Evolutionary conservation across 371 early-diverging fungal species (phyloP).

Genomic region (Actinomortierella wolfii): DNA sequence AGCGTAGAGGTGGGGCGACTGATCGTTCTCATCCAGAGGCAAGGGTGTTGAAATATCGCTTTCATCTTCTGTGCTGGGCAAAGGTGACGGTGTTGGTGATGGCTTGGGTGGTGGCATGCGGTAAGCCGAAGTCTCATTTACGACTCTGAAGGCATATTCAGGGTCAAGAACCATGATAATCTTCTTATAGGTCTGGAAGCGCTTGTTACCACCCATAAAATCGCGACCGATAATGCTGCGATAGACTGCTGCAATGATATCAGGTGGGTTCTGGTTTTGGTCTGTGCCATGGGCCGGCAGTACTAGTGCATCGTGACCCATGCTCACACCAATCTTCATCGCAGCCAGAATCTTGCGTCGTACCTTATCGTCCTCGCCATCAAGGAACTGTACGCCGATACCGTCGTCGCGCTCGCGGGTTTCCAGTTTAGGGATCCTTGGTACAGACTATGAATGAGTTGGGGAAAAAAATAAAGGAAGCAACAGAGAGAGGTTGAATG

Average conservation of each 20-base stretch:
- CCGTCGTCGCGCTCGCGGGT: constrained; percentile 41
- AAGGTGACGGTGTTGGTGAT: constrained; percentile 15
- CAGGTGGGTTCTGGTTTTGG: constrained; percentile 31
- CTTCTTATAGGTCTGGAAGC: constrained; percentile 45
- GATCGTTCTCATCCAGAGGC: background rate
- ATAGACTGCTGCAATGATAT: constrained; percentile 42
- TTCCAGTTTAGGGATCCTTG: constrained; percentile 32
- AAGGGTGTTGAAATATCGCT: too few relatives aligned
- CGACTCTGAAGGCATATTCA: constrained; percentile 33
- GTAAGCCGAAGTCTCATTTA: constrained; percentile 42
- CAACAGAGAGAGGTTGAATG: too few relatives aligned
- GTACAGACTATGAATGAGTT: constrained; percentile 17
- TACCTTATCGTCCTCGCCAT: constrained; percentile 38
- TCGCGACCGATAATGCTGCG: constrained; percentile 39
- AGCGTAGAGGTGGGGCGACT: background rate
- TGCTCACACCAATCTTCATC: constrained; percentile 44
- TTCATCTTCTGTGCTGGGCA: constrained; percentile 9
- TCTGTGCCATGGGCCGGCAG: constrained; percentile 43
- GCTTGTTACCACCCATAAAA: constrained; percentile 44
- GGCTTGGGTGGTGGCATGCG: constrained; percentile 15
- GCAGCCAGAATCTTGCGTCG: constrained; percentile 38
- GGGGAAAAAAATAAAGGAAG: too few relatives aligned
- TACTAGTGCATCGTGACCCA: constrained; percentile 44
- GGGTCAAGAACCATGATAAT: constrained; percentile 46
- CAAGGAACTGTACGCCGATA: constrained; percentile 45